Evolutionary conservation across 352 stramenopile genomes (phyloP).

Genomic region (Vaucheria bursata): DNA sequence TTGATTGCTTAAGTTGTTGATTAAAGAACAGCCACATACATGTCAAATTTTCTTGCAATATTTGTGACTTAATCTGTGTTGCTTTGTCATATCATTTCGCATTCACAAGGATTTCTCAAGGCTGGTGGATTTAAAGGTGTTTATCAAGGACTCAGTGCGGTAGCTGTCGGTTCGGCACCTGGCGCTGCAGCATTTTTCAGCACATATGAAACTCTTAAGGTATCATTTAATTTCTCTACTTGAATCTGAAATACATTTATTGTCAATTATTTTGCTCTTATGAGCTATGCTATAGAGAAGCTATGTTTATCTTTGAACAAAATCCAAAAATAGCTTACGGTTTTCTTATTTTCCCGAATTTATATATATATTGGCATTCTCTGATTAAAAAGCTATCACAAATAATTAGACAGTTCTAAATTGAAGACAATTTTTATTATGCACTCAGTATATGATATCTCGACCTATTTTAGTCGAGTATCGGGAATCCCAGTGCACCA

Average conservation of each 20-base stretch:
- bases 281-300: not conserved
- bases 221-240: constrained; percentile 17
- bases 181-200: constrained; percentile 52
- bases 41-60: too few relatives aligned
- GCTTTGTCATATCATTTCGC: too few relatives aligned
- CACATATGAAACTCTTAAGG: constrained; percentile 36
- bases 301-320: too few relatives aligned
- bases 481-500: constrained; percentile 49
- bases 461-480: constrained; percentile 17
- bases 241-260: not conserved
- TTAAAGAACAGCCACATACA: too few relatives aligned
- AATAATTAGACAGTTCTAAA: too few relatives aligned
- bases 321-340: too few relatives aligned
- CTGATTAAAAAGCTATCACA: too few relatives aligned
- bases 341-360: too few relatives aligned
- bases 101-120: constrained; percentile 93
- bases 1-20: too few relatives aligned
- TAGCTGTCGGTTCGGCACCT: constrained; percentile 74
- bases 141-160: constrained; percentile 78
- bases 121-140: constrained; percentile 87
- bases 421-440: too few relatives aligned
- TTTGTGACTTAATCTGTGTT: too few relatives aligned
- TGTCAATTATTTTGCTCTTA: not conserved
- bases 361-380: too few relatives aligned
- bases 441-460: not conserved